Percentiles rank a stretch among this genome's conserved stretches.
Conservation (phyloP, 1,139 yeast species). For the Kurtzmaniella quercitrusa region DNA sequence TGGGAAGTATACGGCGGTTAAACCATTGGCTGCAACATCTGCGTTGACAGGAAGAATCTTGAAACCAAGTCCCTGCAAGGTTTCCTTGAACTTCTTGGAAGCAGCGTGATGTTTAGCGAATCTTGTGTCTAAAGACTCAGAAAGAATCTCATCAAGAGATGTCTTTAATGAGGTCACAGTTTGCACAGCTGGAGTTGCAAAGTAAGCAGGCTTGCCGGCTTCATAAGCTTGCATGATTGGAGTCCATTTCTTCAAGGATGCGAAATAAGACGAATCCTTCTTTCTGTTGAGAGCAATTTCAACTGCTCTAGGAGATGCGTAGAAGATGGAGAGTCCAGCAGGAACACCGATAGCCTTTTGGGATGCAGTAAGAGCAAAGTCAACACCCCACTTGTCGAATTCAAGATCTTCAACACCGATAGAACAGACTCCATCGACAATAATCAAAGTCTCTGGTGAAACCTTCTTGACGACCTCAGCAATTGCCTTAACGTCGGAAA, state of each 20-base stretch:
- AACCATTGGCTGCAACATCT: slow-evolving; percentile 76
- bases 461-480: slow-evolving; percentile 56
- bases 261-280: slow-evolving; percentile 62
- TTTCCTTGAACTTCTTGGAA: slow-evolving; percentile 63
- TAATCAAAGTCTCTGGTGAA: slow-evolving; percentile 76
- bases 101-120: slow-evolving; percentile 59
- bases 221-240: slow-evolving; percentile 90
- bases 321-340: slow-evolving; percentile 80
- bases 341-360: slow-evolving; percentile 97
- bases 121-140: slow-evolving; percentile 56
- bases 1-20: slow-evolving; percentile 84
- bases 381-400: slow-evolving; percentile 89
- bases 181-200: slow-evolving; percentile 93
- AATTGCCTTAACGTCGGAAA: slow-evolving; percentile 65
- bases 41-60: slow-evolving; percentile 61
- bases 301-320: slow-evolving; percentile 74
- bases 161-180: slow-evolving; percentile 76
- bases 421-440: slow-evolving; percentile 95
- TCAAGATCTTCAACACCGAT: slow-evolving; percentile 83
- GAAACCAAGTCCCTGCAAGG: slow-evolving; percentile 55
- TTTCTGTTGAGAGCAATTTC: slow-evolving; percentile 52
- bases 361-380: slow-evolving; percentile 84
- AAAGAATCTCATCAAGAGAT: slow-evolving; percentile 69
- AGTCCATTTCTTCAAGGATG: slow-evolving; percentile 79
- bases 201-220: slow-evolving; percentile 76